Percentiles rank a stretch among this genome's conserved stretches.
Evolutionary conservation across 768 basidiomycete genomes (phyloP).

Genomic region (Russula griseocarnosa): DNA sequence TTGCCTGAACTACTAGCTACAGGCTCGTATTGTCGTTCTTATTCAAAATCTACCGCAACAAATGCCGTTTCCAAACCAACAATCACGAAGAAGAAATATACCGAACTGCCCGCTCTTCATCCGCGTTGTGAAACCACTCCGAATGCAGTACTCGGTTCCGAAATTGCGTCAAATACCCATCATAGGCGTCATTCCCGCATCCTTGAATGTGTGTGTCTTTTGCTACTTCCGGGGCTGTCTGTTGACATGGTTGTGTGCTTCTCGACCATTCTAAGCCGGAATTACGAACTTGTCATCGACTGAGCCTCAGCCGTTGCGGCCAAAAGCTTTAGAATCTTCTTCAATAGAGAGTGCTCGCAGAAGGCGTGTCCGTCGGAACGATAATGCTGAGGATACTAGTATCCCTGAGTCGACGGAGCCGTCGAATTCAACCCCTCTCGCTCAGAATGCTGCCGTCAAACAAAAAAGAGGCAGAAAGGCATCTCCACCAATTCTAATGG

Average conservation of each 20-base stretch:
- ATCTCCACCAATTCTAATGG: not conserved
- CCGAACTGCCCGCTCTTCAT: constrained; percentile 54
- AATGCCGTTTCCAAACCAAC: constrained; percentile 14
- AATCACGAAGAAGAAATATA: constrained; percentile 48
- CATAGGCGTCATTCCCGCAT: not conserved
- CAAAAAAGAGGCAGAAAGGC: constrained; percentile 2
- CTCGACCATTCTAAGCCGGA: not conserved
- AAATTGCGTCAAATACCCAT: not conserved
- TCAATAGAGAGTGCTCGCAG: not conserved
- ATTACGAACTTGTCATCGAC: not conserved
- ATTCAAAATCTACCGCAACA: not conserved
- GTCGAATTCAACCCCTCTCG: not conserved
- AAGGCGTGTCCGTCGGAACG: not conserved
- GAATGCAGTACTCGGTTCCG: constrained; percentile 39
- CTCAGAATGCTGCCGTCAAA: not conserved
- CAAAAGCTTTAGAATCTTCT: not conserved
- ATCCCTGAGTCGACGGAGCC: not conserved
- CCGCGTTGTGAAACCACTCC: constrained; percentile 42
- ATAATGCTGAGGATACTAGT: not conserved
- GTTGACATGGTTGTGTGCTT: not conserved
- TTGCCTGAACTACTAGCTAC: not conserved
- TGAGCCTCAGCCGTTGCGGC: not conserved
- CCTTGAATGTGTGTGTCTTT: constrained; percentile 14
- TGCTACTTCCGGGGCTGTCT: not conserved
- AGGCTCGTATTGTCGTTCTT: not conserved